phyloP scores from a whole-genome alignment of 352 stramenopile genomes.

The Globisporangium takayamanum region DNA sequence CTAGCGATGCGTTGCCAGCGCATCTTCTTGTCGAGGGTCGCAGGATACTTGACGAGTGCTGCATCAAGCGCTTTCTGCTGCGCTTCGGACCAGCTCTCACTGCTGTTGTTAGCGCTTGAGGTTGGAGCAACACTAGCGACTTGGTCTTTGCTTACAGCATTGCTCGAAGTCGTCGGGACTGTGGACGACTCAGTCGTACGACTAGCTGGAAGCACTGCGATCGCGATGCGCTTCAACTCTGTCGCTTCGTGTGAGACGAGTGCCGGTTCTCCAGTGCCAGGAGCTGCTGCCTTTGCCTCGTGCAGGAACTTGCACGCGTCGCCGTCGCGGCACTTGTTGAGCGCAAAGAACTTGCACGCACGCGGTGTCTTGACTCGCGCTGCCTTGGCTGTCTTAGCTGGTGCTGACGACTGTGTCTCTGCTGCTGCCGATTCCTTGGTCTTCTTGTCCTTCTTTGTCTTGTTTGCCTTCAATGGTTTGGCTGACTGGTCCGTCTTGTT shows the following conservation, averaged over 20 bases:
- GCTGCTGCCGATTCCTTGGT: not conserved
- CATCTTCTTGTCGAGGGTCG: constrained; percentile 62
- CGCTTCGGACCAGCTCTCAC: constrained; percentile 42
- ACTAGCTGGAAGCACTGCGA: constrained; percentile 7
- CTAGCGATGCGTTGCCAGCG: constrained; percentile 62
- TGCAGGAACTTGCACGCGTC: constrained; percentile 21
- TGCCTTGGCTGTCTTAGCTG: constrained; percentile 3
- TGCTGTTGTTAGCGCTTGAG: constrained; percentile 1
- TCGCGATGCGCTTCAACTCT: constrained; percentile 5
- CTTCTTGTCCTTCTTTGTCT: constrained; percentile 5
- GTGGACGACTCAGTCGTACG: too few species aligned
- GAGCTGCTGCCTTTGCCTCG: constrained; percentile 1
- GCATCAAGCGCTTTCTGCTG: constrained; percentile 63
- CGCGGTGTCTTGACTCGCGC: constrained; percentile 5
- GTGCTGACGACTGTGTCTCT: not conserved
- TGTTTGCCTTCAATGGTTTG: not conserved
- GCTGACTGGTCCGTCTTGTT: too few species aligned
- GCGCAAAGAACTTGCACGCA: constrained; percentile 44
- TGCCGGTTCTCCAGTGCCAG: too few species aligned
- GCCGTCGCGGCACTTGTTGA: constrained; percentile 47
- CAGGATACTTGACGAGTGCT: constrained; percentile 66
- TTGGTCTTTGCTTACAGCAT: too few species aligned
- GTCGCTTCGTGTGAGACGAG: constrained; percentile 5
- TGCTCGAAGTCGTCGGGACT: too few species aligned
- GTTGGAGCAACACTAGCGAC: too few species aligned